phyloP scores from a whole-genome alignment of 2,329 filamentous ascomycete genomes.

The Calonectria montana region DNA sequence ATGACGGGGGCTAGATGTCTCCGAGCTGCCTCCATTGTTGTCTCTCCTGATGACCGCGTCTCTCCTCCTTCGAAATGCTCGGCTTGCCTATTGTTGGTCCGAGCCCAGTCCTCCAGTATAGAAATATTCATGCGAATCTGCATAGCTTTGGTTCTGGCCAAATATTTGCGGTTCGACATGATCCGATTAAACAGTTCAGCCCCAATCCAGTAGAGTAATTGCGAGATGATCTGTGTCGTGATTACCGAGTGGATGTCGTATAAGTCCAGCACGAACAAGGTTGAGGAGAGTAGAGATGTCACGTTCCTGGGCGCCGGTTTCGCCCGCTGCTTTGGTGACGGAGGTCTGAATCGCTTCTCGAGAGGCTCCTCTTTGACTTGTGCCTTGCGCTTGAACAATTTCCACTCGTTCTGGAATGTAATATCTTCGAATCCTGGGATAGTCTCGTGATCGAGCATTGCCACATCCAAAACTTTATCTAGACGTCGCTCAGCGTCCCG shows the following conservation, averaged over 20 bases:
- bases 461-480: slow-evolving; percentile 92
- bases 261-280: slow-evolving; percentile 95
- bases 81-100: slow-evolving; percentile 90
- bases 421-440: slow-evolving; percentile 98
- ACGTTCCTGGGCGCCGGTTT: slow-evolving; percentile 95
- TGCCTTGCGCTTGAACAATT: slow-evolving; percentile 91
- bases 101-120: slow-evolving; percentile 93
- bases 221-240: slow-evolving; percentile 88
- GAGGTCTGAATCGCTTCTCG: slow-evolving; percentile 91
- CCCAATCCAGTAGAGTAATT: slow-evolving; percentile 95
- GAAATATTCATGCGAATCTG: slow-evolving; percentile 99
- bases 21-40: slow-evolving; percentile 84
- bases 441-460: slow-evolving; percentile 97
- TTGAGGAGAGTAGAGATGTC: slow-evolving; percentile 93
- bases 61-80: slow-evolving; percentile 97
- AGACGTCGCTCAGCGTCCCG: slow-evolving; percentile 94
- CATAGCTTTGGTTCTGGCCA: slow-evolving; percentile 98
- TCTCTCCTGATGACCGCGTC: slow-evolving; percentile 85
- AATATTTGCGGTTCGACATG: slow-evolving; percentile 94
- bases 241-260: slow-evolving; percentile 99
- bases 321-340: slow-evolving; percentile 91
- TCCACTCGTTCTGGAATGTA: slow-evolving; percentile 98
- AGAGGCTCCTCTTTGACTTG: slow-evolving; percentile 90
- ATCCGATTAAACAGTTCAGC: slow-evolving; percentile 97
- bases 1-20: slow-evolving; percentile 90